A percentile compares a stretch with the other conserved stretches of the same genome.
Evolutionary conservation across 257 asterid species (phyloP).

Genomic region (Solanum commersonii): DNA sequence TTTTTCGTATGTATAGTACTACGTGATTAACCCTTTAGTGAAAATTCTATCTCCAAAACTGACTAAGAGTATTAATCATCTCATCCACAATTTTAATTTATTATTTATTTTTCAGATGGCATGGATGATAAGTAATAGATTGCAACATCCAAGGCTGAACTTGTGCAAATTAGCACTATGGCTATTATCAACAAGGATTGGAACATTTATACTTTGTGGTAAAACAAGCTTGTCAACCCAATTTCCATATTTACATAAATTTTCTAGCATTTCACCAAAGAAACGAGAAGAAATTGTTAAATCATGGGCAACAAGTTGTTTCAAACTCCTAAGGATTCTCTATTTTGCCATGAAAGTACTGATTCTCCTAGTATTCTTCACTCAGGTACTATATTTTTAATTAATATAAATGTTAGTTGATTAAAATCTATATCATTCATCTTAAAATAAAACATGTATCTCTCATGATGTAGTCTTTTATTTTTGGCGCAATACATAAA

Average conservation of each 20-base stretch:
- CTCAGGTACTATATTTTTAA: no score
- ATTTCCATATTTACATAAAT: constrained; percentile 47
- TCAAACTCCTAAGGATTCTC: constrained; percentile 33
- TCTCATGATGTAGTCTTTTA: no score
- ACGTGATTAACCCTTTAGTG: no score
- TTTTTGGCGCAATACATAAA: no score
- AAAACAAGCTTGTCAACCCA: constrained; percentile 25
- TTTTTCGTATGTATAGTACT: no score
- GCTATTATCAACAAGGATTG: constrained; percentile 50
- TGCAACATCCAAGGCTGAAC: constrained; percentile 18
- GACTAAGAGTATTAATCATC: no score
- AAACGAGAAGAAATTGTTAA: constrained; percentile 33
- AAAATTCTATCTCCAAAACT: no score
- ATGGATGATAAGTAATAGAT: constrained; percentile 15
- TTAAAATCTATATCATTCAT: no score
- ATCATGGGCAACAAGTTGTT: constrained; percentile 45
- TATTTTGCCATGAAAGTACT: constrained; percentile 31
- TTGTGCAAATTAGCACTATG: constrained; percentile 26
- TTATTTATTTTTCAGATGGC: constrained; percentile 20
- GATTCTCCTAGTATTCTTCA: constrained; percentile 15
- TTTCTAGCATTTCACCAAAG: constrained; percentile 25
- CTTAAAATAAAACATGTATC: no score
- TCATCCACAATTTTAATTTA: no score
- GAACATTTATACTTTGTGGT: constrained; percentile 55
- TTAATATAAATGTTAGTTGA: no score